Conservation (phyloP, 169 alveolate genomes). For the Plasmodium adleri region DNA sequence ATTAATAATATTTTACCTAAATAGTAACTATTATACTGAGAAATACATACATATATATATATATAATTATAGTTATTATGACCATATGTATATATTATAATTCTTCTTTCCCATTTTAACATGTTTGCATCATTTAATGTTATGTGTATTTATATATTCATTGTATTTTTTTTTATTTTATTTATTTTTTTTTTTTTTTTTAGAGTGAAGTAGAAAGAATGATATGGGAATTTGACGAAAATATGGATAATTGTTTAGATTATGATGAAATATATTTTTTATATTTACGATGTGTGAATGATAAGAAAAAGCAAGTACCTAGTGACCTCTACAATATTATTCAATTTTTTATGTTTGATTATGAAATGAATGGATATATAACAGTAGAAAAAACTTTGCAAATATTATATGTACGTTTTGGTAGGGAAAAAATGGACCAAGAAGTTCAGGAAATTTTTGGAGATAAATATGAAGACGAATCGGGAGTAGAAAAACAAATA, state of each 20-base stretch:
- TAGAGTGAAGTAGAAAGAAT: conserved; percentile 73
- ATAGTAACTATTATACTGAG: neutral
- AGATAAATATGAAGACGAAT: conserved; percentile 69
- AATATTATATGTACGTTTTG: conserved; percentile 73
- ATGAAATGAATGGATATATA: conserved; percentile 75
- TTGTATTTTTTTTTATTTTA: neutral
- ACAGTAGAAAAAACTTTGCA: conserved; percentile 72
- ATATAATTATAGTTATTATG: neutral
- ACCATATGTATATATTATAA: neutral
- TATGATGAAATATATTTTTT: conserved; percentile 71
- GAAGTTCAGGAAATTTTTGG: conserved; percentile 75
- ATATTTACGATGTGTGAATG: conserved; percentile 65
- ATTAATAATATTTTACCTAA: neutral
- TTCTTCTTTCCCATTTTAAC: too few species aligned
- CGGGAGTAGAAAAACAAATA: conserved; percentile 67
- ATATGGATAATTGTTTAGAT: conserved; percentile 73
- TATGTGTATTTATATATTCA: neutral
- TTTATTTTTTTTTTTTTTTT: conserved; percentile 4
- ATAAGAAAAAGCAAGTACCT: conserved; percentile 63
- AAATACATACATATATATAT: neutral
- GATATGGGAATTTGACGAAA: conserved; percentile 74
- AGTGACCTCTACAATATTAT: conserved; percentile 70
- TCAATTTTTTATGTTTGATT: conserved; percentile 72
- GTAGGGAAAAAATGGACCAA: conserved; percentile 70
- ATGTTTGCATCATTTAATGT: neutral